A percentile compares a stretch with the other conserved stretches of the same genome.
These are phyloP conservation scores for Kodamaea plutei DNA, from an alignment of 1,139 yeast species.

Conservation along the genomic window DNA sequence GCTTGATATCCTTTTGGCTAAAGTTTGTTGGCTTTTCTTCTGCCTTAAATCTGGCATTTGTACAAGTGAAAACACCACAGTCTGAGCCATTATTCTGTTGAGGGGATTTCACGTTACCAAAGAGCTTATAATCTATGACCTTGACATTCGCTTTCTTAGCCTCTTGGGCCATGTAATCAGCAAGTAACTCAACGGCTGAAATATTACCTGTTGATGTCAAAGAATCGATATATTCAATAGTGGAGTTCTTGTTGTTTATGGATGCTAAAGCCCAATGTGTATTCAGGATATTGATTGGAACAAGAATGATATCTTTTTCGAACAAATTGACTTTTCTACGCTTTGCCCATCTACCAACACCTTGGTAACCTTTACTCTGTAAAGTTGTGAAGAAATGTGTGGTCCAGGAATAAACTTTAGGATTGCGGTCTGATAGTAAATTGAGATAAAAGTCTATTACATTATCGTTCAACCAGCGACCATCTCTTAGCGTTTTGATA, in stretches of 20 bases:
- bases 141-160: constrained; percentile 38
- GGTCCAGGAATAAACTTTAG: constrained; percentile 65
- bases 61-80: constrained; percentile 92
- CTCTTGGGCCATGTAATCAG: constrained; percentile 59
- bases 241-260: constrained; percentile 55
- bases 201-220: constrained; percentile 51
- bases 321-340: constrained; percentile 71
- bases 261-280: constrained; percentile 94
- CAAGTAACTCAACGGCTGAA: constrained; percentile 49
- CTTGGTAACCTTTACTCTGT: constrained; percentile 66
- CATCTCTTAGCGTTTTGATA: constrained; percentile 63
- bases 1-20: constrained; percentile 66
- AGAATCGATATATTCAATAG: constrained; percentile 76
- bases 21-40: constrained; percentile 46
- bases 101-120: constrained; percentile 54
- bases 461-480: constrained; percentile 87
- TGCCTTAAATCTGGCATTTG: constrained; percentile 64
- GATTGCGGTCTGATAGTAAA: constrained; percentile 41
- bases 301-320: constrained; percentile 59
- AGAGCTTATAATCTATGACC: constrained; percentile 24
- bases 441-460: constrained; percentile 79
- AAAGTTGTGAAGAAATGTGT: constrained; percentile 83
- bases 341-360: constrained; percentile 88
- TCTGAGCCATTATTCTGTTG: constrained; percentile 88
- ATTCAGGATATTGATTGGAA: constrained; percentile 78